Conservation (phyloP, 148 eudicot genomes). For the Pouteria glomerata region DNA sequence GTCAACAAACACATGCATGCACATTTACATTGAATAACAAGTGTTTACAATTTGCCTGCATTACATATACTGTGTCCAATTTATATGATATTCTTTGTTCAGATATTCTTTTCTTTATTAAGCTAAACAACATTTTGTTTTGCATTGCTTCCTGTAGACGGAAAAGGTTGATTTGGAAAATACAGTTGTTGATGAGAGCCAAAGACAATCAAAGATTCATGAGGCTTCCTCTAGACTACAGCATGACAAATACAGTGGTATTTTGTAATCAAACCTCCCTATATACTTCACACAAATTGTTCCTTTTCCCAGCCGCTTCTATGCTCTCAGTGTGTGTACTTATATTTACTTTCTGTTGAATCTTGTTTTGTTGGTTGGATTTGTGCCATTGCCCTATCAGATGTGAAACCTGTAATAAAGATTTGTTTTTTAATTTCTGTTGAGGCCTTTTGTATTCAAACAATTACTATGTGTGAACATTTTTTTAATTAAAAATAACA, state of each 20-base stretch:
- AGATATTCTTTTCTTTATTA: not conserved
- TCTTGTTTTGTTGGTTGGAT: not conserved
- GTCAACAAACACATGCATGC: not conserved
- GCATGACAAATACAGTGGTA: conserved; percentile 20
- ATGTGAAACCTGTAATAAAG: not conserved
- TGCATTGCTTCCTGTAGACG: conserved; percentile 10
- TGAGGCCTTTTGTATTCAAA: too few relatives aligned
- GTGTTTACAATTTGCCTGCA: not conserved
- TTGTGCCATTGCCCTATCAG: not conserved
- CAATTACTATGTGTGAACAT: too few relatives aligned
- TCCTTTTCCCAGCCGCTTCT: not conserved
- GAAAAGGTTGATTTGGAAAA: conserved; percentile 32
- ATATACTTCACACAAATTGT: not conserved
- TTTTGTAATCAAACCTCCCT: not conserved
- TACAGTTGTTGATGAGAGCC: conserved; percentile 25
- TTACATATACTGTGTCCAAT: not conserved
- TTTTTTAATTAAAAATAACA: too few relatives aligned
- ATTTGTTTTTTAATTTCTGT: not conserved
- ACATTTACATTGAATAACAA: not conserved
- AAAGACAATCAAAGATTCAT: conserved; percentile 7
- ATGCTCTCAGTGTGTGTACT: not conserved
- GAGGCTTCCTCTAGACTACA: conserved; percentile 12
- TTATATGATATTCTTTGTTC: not conserved
- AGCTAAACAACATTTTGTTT: not conserved
- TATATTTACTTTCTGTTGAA: not conserved